Percentiles rank a stretch among this genome's conserved stretches.
Evolutionary conservation across 371 early-diverging fungal genomes (phyloP).

Genomic region (Lichtheimia ornata): DNA sequence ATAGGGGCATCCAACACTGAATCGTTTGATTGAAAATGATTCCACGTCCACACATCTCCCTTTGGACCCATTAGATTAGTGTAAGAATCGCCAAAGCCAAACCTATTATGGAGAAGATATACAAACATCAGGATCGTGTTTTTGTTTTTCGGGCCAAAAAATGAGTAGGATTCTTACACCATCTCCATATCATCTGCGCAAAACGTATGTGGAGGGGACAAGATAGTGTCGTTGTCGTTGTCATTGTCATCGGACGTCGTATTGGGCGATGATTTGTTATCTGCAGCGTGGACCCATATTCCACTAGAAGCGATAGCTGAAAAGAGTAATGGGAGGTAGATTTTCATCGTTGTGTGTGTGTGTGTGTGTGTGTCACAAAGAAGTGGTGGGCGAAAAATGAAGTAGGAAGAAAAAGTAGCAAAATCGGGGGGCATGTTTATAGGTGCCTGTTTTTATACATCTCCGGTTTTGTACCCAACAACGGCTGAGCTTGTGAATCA

Average conservation of each 20-base stretch:
- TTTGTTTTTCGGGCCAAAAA: too few species aligned
- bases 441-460: too few species aligned
- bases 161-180: background rate
- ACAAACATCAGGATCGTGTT: background rate
- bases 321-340: background rate
- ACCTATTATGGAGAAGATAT: background rate
- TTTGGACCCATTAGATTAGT: slow-evolving; percentile 15
- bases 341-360: background rate
- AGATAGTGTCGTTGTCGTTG: too few species aligned
- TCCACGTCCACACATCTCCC: slow-evolving; percentile 18
- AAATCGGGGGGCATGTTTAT: background rate
- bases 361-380: background rate
- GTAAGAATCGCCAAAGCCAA: slow-evolving; percentile 18
- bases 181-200: slow-evolving; percentile 8
- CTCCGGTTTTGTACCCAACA: too few species aligned
- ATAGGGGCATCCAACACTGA: slow-evolving; percentile 9
- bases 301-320: too few species aligned
- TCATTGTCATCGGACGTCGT: too few species aligned
- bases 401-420: slow-evolving; percentile 4
- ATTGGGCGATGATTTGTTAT: too few species aligned
- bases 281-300: too few species aligned
- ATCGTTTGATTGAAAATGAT: slow-evolving; percentile 7
- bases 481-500: too few species aligned
- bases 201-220: slow-evolving; percentile 1
- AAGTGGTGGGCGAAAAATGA: background rate